These are phyloP conservation scores for Didymella glomerata DNA, from an alignment of 2,329 filamentous ascomycete species.

Conservation along the genomic window DNA sequence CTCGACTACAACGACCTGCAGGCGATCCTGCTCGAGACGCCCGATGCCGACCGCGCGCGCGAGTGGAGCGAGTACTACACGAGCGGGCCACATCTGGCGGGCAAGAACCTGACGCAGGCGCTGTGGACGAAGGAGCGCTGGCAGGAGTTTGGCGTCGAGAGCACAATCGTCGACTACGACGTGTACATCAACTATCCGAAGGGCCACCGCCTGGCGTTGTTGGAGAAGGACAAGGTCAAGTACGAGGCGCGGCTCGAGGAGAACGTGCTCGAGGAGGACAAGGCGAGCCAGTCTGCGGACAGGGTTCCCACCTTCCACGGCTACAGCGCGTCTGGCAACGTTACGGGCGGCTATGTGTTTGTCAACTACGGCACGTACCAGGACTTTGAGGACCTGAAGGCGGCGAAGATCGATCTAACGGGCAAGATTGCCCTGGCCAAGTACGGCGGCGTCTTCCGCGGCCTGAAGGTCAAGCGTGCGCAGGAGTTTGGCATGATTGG, in stretches of 20 bases:
- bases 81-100: constrained; percentile 60
- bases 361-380: constrained; percentile 89
- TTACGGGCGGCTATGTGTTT: constrained; percentile 85
- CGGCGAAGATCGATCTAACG: constrained; percentile 75
- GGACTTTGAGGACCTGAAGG: constrained; percentile 83
- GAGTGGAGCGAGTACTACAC: constrained; percentile 63
- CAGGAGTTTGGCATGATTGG: constrained; percentile 90
- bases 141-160: constrained; percentile 59
- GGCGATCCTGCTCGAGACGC: constrained; percentile 62
- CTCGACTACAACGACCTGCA: constrained; percentile 64
- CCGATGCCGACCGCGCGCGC: constrained; percentile 60
- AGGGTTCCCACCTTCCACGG: constrained; percentile 92
- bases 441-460: constrained; percentile 87
- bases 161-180: constrained; percentile 59
- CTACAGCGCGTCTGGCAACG: constrained; percentile 91
- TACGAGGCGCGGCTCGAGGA: constrained; percentile 85
- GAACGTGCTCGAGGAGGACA: constrained; percentile 83
- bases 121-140: constrained; percentile 61
- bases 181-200: constrained; percentile 62
- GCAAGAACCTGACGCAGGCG: constrained; percentile 62
- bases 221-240: constrained; percentile 60
- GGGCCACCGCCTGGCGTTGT: constrained; percentile 56
- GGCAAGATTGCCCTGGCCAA: constrained; percentile 89
- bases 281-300: constrained; percentile 74
- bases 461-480: constrained; percentile 90